A percentile compares a stretch with the other conserved stretches of the same genome.
Evolutionary conservation across 352 stramenopile species (phyloP).

Genomic region (Pythium rishiriense): DNA sequence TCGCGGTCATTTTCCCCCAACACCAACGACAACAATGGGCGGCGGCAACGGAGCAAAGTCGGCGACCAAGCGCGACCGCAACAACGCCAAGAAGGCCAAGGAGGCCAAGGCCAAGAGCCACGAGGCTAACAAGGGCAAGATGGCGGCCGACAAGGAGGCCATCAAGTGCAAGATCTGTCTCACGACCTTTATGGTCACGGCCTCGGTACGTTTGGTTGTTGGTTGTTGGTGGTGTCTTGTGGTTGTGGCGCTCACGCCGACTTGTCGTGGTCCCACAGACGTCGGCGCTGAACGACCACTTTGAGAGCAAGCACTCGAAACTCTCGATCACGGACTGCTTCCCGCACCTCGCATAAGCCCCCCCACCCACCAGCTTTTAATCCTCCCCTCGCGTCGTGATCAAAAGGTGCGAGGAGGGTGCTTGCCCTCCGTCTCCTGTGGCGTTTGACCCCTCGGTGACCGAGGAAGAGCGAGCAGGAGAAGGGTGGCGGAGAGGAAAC

Average conservation of each 20-base stretch:
- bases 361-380: too few species aligned
- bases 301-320: conserved; percentile 72
- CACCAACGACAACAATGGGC: conserved; percentile 50
- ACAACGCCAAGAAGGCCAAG: conserved; percentile 87
- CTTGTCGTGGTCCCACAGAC: conserved; percentile 32
- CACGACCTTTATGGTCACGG: conserved; percentile 86
- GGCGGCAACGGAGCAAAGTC: conserved; percentile 86
- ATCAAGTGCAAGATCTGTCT: conserved; percentile 91
- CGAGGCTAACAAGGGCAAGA: conserved; percentile 80
- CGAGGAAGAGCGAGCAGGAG: not conserved
- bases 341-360: conserved; percentile 31
- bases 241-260: too few species aligned
- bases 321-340: conserved; percentile 83
- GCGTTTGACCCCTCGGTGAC: not conserved
- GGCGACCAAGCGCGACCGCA: conserved; percentile 75
- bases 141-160: conserved; percentile 70
- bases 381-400: not conserved
- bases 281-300: conserved; percentile 79
- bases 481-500: not conserved
- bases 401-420: not conserved
- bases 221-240: too few species aligned
- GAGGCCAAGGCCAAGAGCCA: conserved; percentile 80
- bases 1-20: not conserved
- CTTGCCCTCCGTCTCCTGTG: not conserved
- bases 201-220: conserved; percentile 76